A percentile compares a stretch with the other conserved stretches of the same genome.
Conservation (phyloP, 345 rosid genomes). For the Conringia planisiliqua region DNA sequence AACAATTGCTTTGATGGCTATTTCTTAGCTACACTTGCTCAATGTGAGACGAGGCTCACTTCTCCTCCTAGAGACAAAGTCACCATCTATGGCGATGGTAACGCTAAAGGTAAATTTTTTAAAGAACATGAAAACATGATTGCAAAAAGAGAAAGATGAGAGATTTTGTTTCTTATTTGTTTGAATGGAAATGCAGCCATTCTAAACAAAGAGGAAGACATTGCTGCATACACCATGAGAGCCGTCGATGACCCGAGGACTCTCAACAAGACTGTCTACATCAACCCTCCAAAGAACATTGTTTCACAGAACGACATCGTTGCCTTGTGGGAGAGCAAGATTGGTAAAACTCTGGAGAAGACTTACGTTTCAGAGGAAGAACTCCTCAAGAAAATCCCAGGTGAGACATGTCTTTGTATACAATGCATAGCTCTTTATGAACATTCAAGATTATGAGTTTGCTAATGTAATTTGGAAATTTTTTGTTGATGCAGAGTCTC, state of each 20-base stretch:
- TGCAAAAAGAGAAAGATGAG: neutral
- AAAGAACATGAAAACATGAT: neutral
- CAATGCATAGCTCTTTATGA: neutral
- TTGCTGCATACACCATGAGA: slow-evolving; percentile 49
- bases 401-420: neutral
- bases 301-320: slow-evolving; percentile 53
- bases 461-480: neutral
- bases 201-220: slow-evolving; percentile 50
- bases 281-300: slow-evolving; percentile 51
- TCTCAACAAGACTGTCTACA: slow-evolving; percentile 49
- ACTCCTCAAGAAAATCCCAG: slow-evolving; percentile 35
- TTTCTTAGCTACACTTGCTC: slow-evolving; percentile 46
- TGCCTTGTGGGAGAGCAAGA: slow-evolving; percentile 70
- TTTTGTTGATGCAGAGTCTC: slow-evolving; percentile 16
- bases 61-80: slow-evolving; percentile 62
- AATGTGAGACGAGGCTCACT: slow-evolving; percentile 44
- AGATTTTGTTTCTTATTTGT: neutral
- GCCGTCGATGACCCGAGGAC: slow-evolving; percentile 60
- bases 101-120: slow-evolving; percentile 43
- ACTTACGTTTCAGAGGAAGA: slow-evolving; percentile 52
- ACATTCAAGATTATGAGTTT: neutral
- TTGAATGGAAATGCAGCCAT: slow-evolving; percentile 21
- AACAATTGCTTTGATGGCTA: slow-evolving; percentile 51
- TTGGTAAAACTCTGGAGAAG: slow-evolving; percentile 52
- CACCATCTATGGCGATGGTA: slow-evolving; percentile 57